phyloP scores from a whole-genome alignment of 768 basidiomycete genomes.

The Thelephora ganbajun region DNA sequence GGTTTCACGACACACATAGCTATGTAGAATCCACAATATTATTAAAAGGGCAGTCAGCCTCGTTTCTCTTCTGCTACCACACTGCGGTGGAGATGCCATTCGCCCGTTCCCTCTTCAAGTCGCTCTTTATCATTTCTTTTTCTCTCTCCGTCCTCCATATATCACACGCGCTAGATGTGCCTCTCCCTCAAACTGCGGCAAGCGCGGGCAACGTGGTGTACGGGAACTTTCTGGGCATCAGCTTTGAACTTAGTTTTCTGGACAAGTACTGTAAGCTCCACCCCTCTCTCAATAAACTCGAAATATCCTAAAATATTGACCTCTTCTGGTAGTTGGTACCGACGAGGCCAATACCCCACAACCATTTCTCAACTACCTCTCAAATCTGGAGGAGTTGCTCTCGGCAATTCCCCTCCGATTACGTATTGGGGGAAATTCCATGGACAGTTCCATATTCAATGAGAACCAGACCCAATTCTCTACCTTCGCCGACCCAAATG shows the following conservation, averaged over 20 bases:
- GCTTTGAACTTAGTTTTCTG: conserved; percentile 49
- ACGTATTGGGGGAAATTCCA: conserved; percentile 36
- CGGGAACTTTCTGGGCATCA: conserved; percentile 50
- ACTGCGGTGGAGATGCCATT: no score
- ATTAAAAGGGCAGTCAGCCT: no score
- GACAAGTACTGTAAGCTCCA: conserved; percentile 36
- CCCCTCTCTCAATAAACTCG: not conserved
- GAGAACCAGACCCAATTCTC: conserved; percentile 28
- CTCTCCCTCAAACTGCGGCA: conserved; percentile 11
- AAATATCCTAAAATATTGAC: not conserved
- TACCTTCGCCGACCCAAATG: conserved; percentile 18
- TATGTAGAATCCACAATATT: no score
- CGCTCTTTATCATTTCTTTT: no score
- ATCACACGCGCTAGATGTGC: no score
- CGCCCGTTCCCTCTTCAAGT: no score
- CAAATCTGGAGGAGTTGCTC: conserved; percentile 34
- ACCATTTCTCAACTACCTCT: conserved; percentile 45
- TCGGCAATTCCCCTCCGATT: conserved; percentile 26
- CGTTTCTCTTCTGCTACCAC: no score
- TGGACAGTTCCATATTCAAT: conserved; percentile 29
- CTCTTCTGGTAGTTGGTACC: conserved; percentile 30
- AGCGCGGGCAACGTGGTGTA: conserved; percentile 24
- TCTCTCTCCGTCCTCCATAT: not conserved
- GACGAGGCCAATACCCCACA: conserved; percentile 35
- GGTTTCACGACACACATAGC: no score